These are phyloP conservation scores for Talaromyces adpressus DNA, from an alignment of 495 filamentous ascomycete genomes.

Conservation along the genomic window DNA sequence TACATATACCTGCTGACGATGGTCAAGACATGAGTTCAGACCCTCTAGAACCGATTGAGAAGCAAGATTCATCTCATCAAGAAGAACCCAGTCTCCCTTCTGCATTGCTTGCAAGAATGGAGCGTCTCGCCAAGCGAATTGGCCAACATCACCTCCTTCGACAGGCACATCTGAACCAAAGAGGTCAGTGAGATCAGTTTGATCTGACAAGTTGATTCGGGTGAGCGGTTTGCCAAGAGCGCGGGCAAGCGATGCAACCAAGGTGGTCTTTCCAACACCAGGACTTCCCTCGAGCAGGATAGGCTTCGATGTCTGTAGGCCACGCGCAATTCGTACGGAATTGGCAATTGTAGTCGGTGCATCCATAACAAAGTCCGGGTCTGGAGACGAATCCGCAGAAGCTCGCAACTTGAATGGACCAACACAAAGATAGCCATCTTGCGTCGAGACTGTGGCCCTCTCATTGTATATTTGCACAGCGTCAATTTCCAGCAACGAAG, in stretches of 20 bases:
- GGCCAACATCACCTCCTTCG: conserved; percentile 77
- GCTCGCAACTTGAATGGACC: conserved; percentile 67
- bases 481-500: conserved; percentile 57
- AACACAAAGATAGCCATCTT: conserved; percentile 46
- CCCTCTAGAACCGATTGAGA: conserved; percentile 97
- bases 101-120: conserved; percentile 96
- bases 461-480: conserved; percentile 55
- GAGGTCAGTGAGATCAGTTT: conserved; percentile 94
- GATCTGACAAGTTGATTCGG: conserved; percentile 93
- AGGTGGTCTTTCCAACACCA: conserved; percentile 94
- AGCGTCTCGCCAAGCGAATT: conserved; percentile 91
- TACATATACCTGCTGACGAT: conserved; percentile 92
- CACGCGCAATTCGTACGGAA: conserved; percentile 80
- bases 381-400: conserved; percentile 34
- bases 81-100: conserved; percentile 85
- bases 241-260: conserved; percentile 75
- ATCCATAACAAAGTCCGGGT: conserved; percentile 66
- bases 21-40: conserved; percentile 93
- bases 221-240: conserved; percentile 74
- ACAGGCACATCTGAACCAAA: conserved; percentile 96
- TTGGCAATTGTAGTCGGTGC: conserved; percentile 88
- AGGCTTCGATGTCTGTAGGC: conserved; percentile 82
- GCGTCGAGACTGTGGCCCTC: conserved; percentile 39
- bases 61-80: conserved; percentile 98
- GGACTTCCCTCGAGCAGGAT: conserved; percentile 93